Evolutionary conservation across 2,329 filamentous ascomycete genomes (phyloP), one percentile per base, ranked within the genome.

Genomic region (Diaporthe citriasiana): DNA sequence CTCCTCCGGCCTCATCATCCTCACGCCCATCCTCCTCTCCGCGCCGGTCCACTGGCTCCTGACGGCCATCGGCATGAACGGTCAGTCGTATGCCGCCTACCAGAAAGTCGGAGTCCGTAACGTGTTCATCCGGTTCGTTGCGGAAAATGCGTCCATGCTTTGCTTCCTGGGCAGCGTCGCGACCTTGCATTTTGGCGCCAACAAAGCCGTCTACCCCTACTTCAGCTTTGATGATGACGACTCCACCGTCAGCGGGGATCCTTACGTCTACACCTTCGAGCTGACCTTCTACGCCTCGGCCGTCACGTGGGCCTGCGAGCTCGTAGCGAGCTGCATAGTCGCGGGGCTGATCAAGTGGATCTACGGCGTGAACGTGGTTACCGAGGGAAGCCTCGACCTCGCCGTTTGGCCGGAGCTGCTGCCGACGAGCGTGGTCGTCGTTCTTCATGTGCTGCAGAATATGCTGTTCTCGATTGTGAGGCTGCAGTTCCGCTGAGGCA

Each of bases 381-480:
- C 89, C 53, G 91, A 93, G 83, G 91, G 90, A 35, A 90, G 89
- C 82, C 83, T 89, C 75, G 91, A 93, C 81, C 83, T 93, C 77
- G 88, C 87, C 9, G 88, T 90, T 72, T 93, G 91, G 89, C 91
- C 91, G 2, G 91, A 93, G 83, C 82, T 93, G 78, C 82, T 93
- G 78, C 91, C 91, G 25, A 92, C 91, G 4, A 89, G 89, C 71
- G 89, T 92, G 27, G 90, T 89, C 30, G 91, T 93, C 30, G 90
- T 90, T 84, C 83, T 93, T 80, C 91, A 93, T 78, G 91, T 93
- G 68, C 79, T 93, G 82, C 91, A 93, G 83, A 93, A 93, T 80
- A 93, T 93, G 91, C 82, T 93, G 72, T 93, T 93, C 82, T 91
- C 90, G 59, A 93, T 93, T 78, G 89, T 93, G 47, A 87, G 91